A percentile compares a stretch with the other conserved stretches of the same genome.
These are phyloP conservation scores for Fimicolochytrium jonesii DNA, from an alignment of 192 early-diverging fungal species.

Conservation along the genomic window DNA sequence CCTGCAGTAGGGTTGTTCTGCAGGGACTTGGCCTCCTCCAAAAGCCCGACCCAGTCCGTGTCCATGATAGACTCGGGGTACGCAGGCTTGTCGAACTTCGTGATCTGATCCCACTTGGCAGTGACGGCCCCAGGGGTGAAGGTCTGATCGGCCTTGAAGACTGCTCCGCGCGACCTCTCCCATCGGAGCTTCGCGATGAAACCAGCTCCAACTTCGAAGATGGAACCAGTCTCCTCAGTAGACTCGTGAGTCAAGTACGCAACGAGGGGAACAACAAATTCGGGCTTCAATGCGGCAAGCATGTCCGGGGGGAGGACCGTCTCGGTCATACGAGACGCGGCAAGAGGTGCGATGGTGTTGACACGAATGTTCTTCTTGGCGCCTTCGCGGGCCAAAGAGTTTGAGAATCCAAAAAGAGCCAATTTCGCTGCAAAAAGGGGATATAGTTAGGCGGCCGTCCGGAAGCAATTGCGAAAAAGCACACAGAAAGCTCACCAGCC, in stretches of 20 bases:
- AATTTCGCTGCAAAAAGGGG: conserved; percentile 70
- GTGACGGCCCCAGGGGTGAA: conserved; percentile 83
- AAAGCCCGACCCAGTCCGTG: conserved; percentile 74
- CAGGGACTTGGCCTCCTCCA: conserved; percentile 70
- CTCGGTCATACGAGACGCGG: conserved; percentile 89
- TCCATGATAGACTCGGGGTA: conserved; percentile 75
- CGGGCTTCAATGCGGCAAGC: conserved; percentile 92
- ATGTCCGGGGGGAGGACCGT: conserved; percentile 95
- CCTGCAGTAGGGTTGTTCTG: conserved; percentile 51
- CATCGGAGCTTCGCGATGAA: conserved; percentile 92
- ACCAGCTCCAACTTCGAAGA: conserved; percentile 96
- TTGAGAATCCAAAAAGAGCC: conserved; percentile 85
- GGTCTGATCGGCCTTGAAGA: conserved; percentile 84
- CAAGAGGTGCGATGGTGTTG: conserved; percentile 96
- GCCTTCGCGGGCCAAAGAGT: conserved; percentile 91
- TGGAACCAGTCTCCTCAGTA: conserved; percentile 69
- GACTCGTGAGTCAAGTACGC: conserved; percentile 84
- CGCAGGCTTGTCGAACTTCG: conserved; percentile 51
- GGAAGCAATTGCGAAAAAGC: background rate
- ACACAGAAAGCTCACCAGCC: conserved; percentile 47
- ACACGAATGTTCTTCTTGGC: conserved; percentile 86
- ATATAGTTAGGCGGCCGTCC: background rate
- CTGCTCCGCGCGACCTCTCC: conserved; percentile 80
- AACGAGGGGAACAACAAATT: conserved; percentile 92
- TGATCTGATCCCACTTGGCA: conserved; percentile 72